Base-by-base conservation (phyloP, 1,139 yeast genomes). In the Saccharomyces hybrid region DNA sequence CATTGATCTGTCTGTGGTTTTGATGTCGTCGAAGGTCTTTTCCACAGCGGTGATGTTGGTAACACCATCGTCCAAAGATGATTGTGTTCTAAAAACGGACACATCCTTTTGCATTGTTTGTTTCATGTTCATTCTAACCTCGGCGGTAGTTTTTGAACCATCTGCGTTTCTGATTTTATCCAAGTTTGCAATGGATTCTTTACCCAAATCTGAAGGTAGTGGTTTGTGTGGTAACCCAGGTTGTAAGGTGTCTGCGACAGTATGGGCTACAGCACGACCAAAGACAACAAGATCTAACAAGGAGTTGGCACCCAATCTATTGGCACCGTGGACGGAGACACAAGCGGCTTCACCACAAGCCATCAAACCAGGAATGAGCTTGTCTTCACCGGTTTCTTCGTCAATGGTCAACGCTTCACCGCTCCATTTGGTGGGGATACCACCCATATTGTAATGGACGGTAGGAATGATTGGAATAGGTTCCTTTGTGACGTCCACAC, bases 301-400 rank as follows among this genome's bases (percentile, higher is more conserved):
- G n/a, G 99, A 93, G 82, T 93, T 93, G 64, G 99, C 99, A 75
- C 99, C 99, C 67, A 93, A 82, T 80, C 99, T 88, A 81, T 93
- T 93, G 61, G 99, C 99, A 77, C 99, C 99, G 73, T 93, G 99
- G 56, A 93, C 99, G 47, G 98, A 90, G 61, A 96, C 98, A 81
- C 97, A 91, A 51, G 98, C 99, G 61, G 95, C 93, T 79, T 93
- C 99, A 81, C 99, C 99, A 79, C 97, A 90, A 27, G 99, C 98
- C 73, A 83, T 82, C 68, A 93, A 81, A 68, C 99, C 99, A 67
- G 95, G 95, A 60, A 93, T 95, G 65, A 88, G 82, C 71, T 81
- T 83, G 73, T 93, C 99, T 68, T 91, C 83, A 68, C 99, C 99
- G 28, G 66, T 63, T 64, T 87, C 81, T 69, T 82, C 90, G 71